Base-by-base conservation (phyloP, 352 stramenopile species). In the Phytophthora pini region DNA sequence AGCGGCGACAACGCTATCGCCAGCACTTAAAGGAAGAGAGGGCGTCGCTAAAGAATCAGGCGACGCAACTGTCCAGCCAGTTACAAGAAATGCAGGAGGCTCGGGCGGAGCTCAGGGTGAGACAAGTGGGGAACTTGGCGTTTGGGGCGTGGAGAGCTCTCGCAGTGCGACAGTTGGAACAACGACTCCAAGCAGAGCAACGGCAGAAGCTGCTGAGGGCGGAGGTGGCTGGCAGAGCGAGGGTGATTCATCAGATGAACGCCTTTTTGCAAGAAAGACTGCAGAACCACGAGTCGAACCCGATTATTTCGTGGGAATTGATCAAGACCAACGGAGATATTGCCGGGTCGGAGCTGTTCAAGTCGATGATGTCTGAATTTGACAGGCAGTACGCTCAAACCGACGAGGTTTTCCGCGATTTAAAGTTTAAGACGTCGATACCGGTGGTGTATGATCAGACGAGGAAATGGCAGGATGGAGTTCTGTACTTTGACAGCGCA, bases 21-120 rank as follows among this genome's bases (percentile, higher is more conserved):
- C 54, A 63, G 29, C 56, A 65, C 26, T 54, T 70, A 29, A 56
- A 63, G 54, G 34, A 66, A 24, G 59, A 68, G 26, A 64, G 43
- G 36, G 38, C 65, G 17, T 41, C 27, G 11, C 47, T 60, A 20
- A 13, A 6, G 22, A 38, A 56, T 43, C 54, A 64, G 40, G 43
- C 20, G 3, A 55, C 34, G 36, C 49, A 44, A 5, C 26, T 57
- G 26, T 36, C 53, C 5, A 27, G 3, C 1, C 7, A 52, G 43
- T 20, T 62, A 11, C 43, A 15, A 11, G 12, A 12, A 8, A 11
- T 54, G 5, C 51, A 61, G 44, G 34, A 15, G 6, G 24, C 47
- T 1, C 12, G 52, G 31, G 34, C 24, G 12, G 49, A 55, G 5
- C 9, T 13, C 0, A 47, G 39, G 13, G 20, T 15, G 1, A 36